Base-by-base conservation (phyloP, 805 yeast genomes). In the Hanseniaspora vineae region DNA sequence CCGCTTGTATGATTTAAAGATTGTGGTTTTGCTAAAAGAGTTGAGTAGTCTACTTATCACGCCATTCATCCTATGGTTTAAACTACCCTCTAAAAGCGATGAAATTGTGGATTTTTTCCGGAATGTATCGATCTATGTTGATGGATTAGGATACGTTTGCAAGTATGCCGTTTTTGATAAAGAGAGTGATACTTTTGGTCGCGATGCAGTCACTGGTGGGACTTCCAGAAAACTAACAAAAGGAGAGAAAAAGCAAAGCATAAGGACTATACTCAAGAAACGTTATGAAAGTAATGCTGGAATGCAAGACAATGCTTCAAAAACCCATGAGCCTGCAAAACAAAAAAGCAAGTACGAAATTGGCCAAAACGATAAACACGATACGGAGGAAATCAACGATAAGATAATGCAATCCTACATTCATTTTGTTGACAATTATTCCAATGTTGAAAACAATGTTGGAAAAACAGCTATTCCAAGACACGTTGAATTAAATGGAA, bases 101-200 rank as follows among this genome's bases (percentile, higher is more conserved):
- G 71, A 77, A 29, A 83, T 92, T 42, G 76, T 92, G 32, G 97
- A 92, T 59, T 92, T 92, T 58, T 86, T 90, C 62, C 68, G 97
- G 48, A 97, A 90, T 50, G 82, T 77, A 54, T 80, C 95, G 12
- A 80, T 88, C 12, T 92, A 90, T 61, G 86, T 89, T 44, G 97
- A 89, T 66, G 97, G 96, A 0, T 68, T 92, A 39, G 99, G 98
- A 0, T 83, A 89, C 58, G 95, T 92, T 37, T 90, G 97, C 59
- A 81, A 86, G 31, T 87, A 81, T 71, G 97, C 97, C 2, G 85
- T 86, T 80, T 92, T 92, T 65, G 82, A 86, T 54, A 50, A 31
- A 39, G 20, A 12, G 12, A 33, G 9, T 33, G 37, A 12, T n/a
- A 33, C 14, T 33, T 11, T 13, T 11, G 9, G 12, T n/a, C 5